Evolutionary conservation across 1,284 basidiomycete genomes (phyloP).

Genomic region (Spongispora temasekensis): DNA sequence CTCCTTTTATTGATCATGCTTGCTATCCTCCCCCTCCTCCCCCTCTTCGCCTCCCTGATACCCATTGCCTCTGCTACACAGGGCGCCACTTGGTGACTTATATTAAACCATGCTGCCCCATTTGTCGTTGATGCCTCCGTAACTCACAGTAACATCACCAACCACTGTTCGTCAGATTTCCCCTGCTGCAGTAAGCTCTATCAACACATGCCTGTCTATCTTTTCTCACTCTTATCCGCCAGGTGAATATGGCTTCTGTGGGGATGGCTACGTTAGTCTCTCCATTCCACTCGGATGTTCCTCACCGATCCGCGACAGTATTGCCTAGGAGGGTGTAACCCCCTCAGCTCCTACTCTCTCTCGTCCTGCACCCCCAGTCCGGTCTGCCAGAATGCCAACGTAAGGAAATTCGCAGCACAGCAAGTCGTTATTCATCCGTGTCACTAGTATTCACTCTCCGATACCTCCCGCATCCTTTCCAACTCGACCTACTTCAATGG

Average conservation of each 20-base stretch:
- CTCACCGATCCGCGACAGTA: constrained; percentile 44
- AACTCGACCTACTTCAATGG: constrained; percentile 71
- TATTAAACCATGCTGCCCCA: background rate
- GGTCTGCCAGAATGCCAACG: constrained; percentile 64
- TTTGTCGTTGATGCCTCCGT: background rate
- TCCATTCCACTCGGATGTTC: background rate
- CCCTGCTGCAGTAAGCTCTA: constrained; percentile 70
- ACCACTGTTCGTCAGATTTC: constrained; percentile 52
- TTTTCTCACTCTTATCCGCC: constrained; percentile 2
- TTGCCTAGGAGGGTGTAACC: constrained; percentile 83
- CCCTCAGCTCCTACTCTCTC: constrained; percentile 62
- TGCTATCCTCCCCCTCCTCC: constrained; percentile 17
- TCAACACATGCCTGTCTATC: background rate
- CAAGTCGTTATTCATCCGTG: constrained; percentile 1
- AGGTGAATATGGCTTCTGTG: constrained; percentile 80
- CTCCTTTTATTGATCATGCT: constrained; percentile 27
- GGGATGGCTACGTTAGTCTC: constrained; percentile 49
- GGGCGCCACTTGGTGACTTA: constrained; percentile 31
- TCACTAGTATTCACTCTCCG: constrained; percentile 59
- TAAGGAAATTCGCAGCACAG: constrained; percentile 32
- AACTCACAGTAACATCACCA: constrained; percentile 50
- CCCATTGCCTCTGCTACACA: constrained; percentile 20
- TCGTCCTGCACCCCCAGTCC: constrained; percentile 73
- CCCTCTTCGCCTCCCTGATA: constrained; percentile 19
- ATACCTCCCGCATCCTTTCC: constrained; percentile 65